Conservation (phyloP, 2,329 filamentous ascomycete genomes). For the Colletotrichum salicis region DNA sequence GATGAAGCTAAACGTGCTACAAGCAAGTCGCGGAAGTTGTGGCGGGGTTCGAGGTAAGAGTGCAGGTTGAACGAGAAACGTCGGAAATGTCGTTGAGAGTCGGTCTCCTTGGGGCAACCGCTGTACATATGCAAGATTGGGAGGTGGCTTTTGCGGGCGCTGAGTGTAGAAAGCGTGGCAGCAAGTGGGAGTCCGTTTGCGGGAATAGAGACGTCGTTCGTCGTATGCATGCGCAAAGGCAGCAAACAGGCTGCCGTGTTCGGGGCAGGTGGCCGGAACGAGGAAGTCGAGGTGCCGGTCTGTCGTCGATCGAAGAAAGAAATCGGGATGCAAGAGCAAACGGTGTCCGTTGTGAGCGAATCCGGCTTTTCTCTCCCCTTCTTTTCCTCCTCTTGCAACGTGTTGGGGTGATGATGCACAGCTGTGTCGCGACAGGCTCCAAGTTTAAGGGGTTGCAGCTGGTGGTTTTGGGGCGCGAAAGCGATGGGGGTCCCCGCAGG, state of each 20-base stretch:
- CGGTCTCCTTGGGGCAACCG: neutral
- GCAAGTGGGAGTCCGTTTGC: slow-evolving; percentile 20
- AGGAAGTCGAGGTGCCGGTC: slow-evolving; percentile 11
- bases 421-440: slow-evolving; percentile 15
- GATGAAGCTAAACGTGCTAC: slow-evolving; percentile 6
- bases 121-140: slow-evolving; percentile 28
- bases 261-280: slow-evolving; percentile 22
- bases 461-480: slow-evolving; percentile 6
- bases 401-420: slow-evolving; percentile 3
- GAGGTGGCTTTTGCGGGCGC: slow-evolving; percentile 12
- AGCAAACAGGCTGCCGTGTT: slow-evolving; percentile 25
- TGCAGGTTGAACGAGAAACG: neutral
- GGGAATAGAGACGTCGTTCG: slow-evolving; percentile 23
- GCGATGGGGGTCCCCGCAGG: slow-evolving; percentile 12
- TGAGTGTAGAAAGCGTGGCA: slow-evolving; percentile 15
- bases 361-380: slow-evolving; percentile 4
- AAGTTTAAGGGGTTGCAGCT: slow-evolving; percentile 32
- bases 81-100: neutral
- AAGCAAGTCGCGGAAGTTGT: slow-evolving; percentile 8
- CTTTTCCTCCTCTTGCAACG: slow-evolving; percentile 25
- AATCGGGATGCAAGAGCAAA: slow-evolving; percentile 5
- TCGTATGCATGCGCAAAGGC: slow-evolving; percentile 23
- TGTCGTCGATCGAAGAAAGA: slow-evolving; percentile 1
- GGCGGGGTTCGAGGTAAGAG: neutral
- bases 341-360: slow-evolving; percentile 1